Evolutionary conservation across 2,329 filamentous ascomycete species (phyloP), one percentile per base, ranked within the genome.

Genomic region (Neodidymelliopsis sp.): DNA sequence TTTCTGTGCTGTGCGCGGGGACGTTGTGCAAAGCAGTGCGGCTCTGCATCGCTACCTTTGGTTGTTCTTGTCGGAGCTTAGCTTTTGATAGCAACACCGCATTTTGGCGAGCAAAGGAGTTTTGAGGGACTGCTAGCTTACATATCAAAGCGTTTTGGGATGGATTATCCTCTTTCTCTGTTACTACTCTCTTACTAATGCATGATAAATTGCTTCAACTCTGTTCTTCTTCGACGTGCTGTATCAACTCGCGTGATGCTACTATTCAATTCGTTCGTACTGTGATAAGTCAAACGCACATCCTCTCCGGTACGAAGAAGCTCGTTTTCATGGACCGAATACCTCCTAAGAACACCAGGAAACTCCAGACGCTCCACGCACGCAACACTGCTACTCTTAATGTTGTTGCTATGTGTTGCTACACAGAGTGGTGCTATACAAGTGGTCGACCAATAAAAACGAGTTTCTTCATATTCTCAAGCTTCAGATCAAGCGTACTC

Each of bases 101-200:
- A 39, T 52, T 42, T 64, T 58, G 54, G 48, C 41, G 50, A 56
- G 57, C 53, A 39, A 53, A 56, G 57, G 56, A 57, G 54, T 61
- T 63, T 56, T 40, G 48, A 50, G 46, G 50, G 48, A 49, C 54
- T 56, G 49, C 48, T 52, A 58, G 54, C 53, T 54, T 50, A 58
- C 47, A 59, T 56, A 60, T 60, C 42, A 60, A 55, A 60, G 54
- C 54, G 53, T 59, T 57, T 62, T 62, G 54, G 61, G 58, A 59
- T 57, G 41, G 31, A 53, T 49, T 60, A 33, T 53, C 59, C 54
- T 57, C 56, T 57, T 65, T 63, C 59, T 61, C 60, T 61, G 61
- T 63, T 62, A 62, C 54, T 57, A 60, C 57, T 57, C 52, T 52
- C 59, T 64, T 63, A 62, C 54, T 63, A 63, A 65, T 63, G 54